Conservation (phyloP, 202 grass and related monocot genomes). For the Schoenoplectus tabernaemontani region DNA sequence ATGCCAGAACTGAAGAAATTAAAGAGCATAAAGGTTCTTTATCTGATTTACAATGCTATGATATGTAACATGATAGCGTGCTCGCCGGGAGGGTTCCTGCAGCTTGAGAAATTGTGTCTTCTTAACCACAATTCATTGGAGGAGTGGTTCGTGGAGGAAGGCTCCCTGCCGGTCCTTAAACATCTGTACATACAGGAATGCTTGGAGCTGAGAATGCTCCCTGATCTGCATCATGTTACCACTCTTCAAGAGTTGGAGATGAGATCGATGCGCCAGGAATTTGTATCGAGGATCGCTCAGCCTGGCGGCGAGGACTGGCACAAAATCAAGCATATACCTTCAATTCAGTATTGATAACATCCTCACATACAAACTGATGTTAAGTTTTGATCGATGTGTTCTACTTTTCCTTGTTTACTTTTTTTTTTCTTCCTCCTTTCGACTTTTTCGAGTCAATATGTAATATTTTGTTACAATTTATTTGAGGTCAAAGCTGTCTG, state of each 20-base stretch:
- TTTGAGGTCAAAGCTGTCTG: too few relatives aligned
- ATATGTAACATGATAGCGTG: background rate
- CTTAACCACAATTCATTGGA: background rate
- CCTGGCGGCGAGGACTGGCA: background rate
- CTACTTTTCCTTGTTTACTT: background rate
- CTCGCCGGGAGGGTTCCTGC: background rate
- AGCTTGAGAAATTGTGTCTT: background rate
- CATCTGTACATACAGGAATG: background rate
- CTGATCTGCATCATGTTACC: slow-evolving; percentile 5
- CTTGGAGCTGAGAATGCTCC: background rate
- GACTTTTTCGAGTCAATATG: too few relatives aligned
- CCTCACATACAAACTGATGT: background rate
- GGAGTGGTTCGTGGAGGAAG: background rate
- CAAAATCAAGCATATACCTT: slow-evolving; percentile 1
- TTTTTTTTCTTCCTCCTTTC: background rate
- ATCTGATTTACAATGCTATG: background rate
- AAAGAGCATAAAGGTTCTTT: background rate
- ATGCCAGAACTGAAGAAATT: slow-evolving; percentile 7
- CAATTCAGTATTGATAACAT: background rate
- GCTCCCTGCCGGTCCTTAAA: background rate
- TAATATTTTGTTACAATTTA: too few relatives aligned
- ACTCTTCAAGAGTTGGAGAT: slow-evolving; percentile 4
- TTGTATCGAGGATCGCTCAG: background rate
- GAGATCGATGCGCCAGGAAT: background rate
- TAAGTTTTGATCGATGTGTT: background rate